Base-by-base conservation (phyloP, 139 green algal species). In the Tetradesmus lagerheimii region DNA sequence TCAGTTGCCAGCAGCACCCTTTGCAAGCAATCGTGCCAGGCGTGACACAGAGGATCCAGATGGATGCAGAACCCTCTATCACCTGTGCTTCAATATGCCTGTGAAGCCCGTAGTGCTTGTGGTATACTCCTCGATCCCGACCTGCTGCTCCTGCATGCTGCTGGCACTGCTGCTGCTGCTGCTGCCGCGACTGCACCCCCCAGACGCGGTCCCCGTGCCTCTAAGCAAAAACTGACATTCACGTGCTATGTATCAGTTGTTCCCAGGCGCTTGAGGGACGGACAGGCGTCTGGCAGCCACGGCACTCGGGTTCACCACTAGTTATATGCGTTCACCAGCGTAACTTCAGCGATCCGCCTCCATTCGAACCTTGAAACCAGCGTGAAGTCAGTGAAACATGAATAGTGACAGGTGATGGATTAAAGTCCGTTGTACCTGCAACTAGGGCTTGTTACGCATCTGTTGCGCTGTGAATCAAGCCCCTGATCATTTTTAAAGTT, bases 61-160 rank as follows among this genome's bases (percentile, higher is more conserved):
- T 31, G 20, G 2, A 71, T 71, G 23, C n/a, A n/a, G 50, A 31
- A 76, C 4, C 25, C 15, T 76, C 20, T 35, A 4, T 79, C 9
- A 97, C 94, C 95, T 93, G 76, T 97, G 93, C 85, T 97, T 97
- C 1, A 98, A 74, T 35, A 97, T 97, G n/a, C 87, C 96, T 0
- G 66, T 93, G 82, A 98, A 98, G 0, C 94, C 94, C 6, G 27
- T 84, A 27, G 71, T 83, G 34, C 4, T 50, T 29, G 85, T 89
- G 23, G 31, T 84, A 27, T 84, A 89, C 29, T 76, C 71, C 23
- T 74, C 45, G n/a, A 89, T 89, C 41, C 85, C 85, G 3, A 89
- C 85, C 37, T 89, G 71, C 12, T 75, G 38, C 71, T 89, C 85
- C 85, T 83, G 37, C 85, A 89, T 89, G 31, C 71, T 84, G 67